Percentiles rank a stretch among this genome's conserved stretches.
Conservation (phyloP, 352 stramenopile genomes). For the Globisporangium irregulare region DNA sequence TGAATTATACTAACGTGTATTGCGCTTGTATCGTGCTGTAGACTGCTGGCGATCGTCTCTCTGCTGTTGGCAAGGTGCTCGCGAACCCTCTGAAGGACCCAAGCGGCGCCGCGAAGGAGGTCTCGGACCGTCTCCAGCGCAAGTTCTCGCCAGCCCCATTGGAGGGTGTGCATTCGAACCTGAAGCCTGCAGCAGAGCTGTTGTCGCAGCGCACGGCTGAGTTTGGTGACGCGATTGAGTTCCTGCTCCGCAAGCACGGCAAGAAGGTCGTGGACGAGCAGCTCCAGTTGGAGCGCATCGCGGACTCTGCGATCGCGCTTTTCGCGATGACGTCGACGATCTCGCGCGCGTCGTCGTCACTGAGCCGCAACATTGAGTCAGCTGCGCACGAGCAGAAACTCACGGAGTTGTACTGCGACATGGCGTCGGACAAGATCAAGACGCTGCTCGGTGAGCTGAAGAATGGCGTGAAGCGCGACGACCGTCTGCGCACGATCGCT, state of each 20-base stretch:
- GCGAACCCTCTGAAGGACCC: conserved; percentile 79
- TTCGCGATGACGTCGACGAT: conserved; percentile 88
- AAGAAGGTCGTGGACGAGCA: conserved; percentile 89
- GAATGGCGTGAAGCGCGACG: conserved; percentile 18
- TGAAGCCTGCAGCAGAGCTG: conserved; percentile 50
- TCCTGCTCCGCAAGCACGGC: conserved; percentile 81
- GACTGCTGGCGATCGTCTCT: conserved; percentile 77
- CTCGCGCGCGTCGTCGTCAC: conserved; percentile 67
- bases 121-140: conserved; percentile 76
- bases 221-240: conserved; percentile 76
- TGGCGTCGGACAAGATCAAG: conserved; percentile 68
- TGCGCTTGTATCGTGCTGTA: conserved; percentile 21
- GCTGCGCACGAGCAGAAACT: conserved; percentile 77
- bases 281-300: conserved; percentile 84
- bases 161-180: conserved; percentile 63
- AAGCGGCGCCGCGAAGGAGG: conserved; percentile 73
- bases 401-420: conserved; percentile 76
- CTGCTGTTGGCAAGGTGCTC: conserved; percentile 68
- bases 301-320: conserved; percentile 77
- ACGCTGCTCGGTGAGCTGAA: conserved; percentile 60
- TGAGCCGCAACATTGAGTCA: conserved; percentile 47
- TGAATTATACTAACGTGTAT: conserved; percentile 10
- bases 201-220: conserved; percentile 69
- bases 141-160: conserved; percentile 76
- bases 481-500: conserved; percentile 37